phyloP scores from a whole-genome alignment of 805 yeast genomes.

The Komagataella kurtzmanii region DNA sequence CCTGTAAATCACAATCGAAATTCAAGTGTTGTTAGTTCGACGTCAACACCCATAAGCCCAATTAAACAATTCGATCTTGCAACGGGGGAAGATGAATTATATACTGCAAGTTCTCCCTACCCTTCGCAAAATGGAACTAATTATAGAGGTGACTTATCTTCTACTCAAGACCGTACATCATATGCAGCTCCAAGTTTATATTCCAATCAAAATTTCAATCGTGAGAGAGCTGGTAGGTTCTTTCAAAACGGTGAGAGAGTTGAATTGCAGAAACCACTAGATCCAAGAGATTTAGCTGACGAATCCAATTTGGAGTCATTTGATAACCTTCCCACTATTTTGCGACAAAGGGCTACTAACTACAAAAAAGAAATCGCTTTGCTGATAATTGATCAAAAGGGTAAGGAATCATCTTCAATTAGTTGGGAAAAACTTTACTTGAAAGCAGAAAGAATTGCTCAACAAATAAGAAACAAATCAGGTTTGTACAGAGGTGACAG shows the following conservation, averaged over 20 bases:
- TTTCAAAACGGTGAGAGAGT: slow-evolving; percentile 9
- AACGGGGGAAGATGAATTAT: background rate
- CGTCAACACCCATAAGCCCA: background rate
- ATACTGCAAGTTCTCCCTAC: background rate
- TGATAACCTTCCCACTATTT: slow-evolving; percentile 56
- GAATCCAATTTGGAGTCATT: slow-evolving; percentile 25
- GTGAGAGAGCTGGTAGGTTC: background rate
- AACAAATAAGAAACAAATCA: slow-evolving; percentile 54
- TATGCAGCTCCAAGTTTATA: background rate
- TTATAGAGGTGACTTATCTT: background rate
- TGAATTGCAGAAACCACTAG: slow-evolving; percentile 45
- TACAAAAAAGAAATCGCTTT: slow-evolving; percentile 62
- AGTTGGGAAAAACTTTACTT: slow-evolving; percentile 84
- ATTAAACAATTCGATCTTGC: background rate
- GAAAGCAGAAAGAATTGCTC: slow-evolving; percentile 80
- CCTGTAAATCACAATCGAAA: background rate
- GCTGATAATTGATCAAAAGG: slow-evolving; percentile 57
- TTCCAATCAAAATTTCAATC: background rate
- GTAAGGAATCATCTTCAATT: slow-evolving; percentile 64
- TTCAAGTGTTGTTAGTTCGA: background rate
- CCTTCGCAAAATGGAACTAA: background rate
- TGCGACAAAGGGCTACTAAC: slow-evolving; percentile 58
- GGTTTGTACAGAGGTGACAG: slow-evolving; percentile 72
- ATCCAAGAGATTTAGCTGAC: slow-evolving; percentile 37
- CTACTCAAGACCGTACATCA: background rate